phyloP scores from a whole-genome alignment of 106 monocot genomes.

The Hemerocallis citrina region DNA sequence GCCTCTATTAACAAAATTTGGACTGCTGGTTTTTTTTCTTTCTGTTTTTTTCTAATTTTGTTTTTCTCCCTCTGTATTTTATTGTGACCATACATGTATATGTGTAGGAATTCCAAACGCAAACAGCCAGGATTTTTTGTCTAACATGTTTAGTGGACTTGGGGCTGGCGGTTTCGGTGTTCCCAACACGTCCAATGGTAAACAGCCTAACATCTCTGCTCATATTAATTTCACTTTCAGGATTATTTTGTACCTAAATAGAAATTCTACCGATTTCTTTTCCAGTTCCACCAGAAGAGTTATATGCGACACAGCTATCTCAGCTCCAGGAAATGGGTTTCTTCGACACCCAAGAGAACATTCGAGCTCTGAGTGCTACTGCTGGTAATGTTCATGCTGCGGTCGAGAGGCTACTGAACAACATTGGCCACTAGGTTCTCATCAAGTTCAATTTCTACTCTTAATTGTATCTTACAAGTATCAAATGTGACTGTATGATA shows the following conservation, averaged over 20 bases:
- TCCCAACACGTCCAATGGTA: conserved; percentile 43
- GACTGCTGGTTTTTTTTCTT: background rate
- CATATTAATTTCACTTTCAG: background rate
- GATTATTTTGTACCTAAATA: background rate
- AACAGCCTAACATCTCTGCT: background rate
- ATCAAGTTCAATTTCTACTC: background rate
- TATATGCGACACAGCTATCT: conserved; percentile 77
- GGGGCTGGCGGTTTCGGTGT: conserved; percentile 40
- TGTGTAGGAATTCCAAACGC: conserved; percentile 26
- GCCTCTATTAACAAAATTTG: background rate
- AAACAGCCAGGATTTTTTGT: conserved; percentile 43
- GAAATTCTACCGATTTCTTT: background rate
- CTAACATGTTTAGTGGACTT: conserved; percentile 72
- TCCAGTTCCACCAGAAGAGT: conserved; percentile 89
- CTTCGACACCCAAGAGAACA: conserved; percentile 90
- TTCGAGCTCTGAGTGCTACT: conserved; percentile 76
- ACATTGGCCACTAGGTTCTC: conserved; percentile 44
- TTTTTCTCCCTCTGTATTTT: background rate
- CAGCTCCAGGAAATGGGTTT: conserved; percentile 99
- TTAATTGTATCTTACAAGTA: background rate
- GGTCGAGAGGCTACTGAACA: conserved; percentile 76
- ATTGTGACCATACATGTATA: background rate
- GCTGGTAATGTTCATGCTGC: conserved; percentile 91
- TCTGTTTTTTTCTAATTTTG: background rate
- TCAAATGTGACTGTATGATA: background rate